phyloP scores from a whole-genome alignment of 306 rosid species.

The Pachyrhizus erosus region DNA sequence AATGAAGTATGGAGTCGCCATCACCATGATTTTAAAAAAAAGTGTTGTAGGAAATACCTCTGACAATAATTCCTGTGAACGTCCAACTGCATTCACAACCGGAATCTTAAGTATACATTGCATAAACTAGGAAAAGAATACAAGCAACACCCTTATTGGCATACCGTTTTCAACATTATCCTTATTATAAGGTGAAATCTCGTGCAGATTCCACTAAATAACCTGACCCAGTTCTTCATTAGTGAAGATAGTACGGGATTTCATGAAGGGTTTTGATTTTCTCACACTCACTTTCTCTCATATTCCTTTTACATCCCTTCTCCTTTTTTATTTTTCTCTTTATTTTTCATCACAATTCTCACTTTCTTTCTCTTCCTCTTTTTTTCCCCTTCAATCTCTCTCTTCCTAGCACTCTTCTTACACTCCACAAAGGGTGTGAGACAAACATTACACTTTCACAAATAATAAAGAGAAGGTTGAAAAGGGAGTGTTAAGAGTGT shows the following conservation, averaged over 20 bases:
- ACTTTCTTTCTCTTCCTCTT: not conserved
- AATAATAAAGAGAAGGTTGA: not conserved
- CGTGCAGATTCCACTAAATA: slow-evolving; percentile 9
- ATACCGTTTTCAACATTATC: not conserved
- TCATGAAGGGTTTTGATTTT: not conserved
- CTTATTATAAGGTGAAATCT: not conserved
- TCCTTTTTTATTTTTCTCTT: not conserved
- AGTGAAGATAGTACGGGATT: not conserved
- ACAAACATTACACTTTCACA: not conserved
- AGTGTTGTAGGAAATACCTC: slow-evolving; percentile 56
- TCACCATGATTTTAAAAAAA: not conserved
- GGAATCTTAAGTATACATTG: slow-evolving; percentile 38
- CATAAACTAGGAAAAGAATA: slow-evolving; percentile 16
- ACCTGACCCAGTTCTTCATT: not conserved
- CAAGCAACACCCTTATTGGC: not conserved
- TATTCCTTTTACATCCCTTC: not conserved
- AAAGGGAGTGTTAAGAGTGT: not conserved
- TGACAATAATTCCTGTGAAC: slow-evolving; percentile 61
- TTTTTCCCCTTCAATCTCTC: not conserved
- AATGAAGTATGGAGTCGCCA: slow-evolving; percentile 1
- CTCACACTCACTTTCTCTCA: not conserved
- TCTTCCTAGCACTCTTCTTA: not conserved
- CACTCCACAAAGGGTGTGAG: not conserved
- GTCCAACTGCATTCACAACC: slow-evolving; percentile 77
- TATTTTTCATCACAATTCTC: not conserved